Evolutionary conservation across 176 grass and related monocot genomes (phyloP), one percentile per base, ranked within the genome.

Genomic region (Typha latifolia): DNA sequence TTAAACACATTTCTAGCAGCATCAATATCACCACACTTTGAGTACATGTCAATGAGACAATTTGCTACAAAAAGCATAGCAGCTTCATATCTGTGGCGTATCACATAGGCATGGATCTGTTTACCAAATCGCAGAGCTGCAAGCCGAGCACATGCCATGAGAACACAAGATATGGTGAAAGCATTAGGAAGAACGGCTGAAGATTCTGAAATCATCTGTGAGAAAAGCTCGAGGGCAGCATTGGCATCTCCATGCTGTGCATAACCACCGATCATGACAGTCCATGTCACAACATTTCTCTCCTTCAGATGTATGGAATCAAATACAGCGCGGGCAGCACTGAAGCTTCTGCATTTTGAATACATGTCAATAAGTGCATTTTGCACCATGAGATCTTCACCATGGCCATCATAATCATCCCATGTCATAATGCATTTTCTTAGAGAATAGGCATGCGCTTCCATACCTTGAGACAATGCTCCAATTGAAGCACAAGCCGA

Each of bases 361-460:
- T 96, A 96, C 91, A 96, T 90, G 69, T 90, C 91, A 72, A 96
- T 85, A 32, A 96, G 77, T 47, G 86, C 69, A 78, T 96, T 96
- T 51, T 85, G 50, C 62, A 96, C 87, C 78, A 87, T 87, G 49
- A 84, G 73, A 75, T 90, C 91, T 51, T 90, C 83, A 48, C 69
- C 21, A 21, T 76, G 52, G 2, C 74, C 53, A 61, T 61, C 66
- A 66, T 77, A 72, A 65, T 80, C 55, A 77, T 74, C 69, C 73
- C 51, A 68, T 13, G 21, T 77, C 34, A 90, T 23, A 71, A 96
- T 79, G 27, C 66, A 70, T 65, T 87, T 87, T 85, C 82, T 96
- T 55, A 96, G 64, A 61, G 76, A 81, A 73, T 90, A 87, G n/a
- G 86, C 86, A 75, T 95, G 91, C 31, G 76, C 82, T 79, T 90